Evolutionary conservation across 495 filamentous ascomycete species (phyloP), one percentile per base, ranked within the genome.

Genomic region (Aspergillus funiculosus): DNA sequence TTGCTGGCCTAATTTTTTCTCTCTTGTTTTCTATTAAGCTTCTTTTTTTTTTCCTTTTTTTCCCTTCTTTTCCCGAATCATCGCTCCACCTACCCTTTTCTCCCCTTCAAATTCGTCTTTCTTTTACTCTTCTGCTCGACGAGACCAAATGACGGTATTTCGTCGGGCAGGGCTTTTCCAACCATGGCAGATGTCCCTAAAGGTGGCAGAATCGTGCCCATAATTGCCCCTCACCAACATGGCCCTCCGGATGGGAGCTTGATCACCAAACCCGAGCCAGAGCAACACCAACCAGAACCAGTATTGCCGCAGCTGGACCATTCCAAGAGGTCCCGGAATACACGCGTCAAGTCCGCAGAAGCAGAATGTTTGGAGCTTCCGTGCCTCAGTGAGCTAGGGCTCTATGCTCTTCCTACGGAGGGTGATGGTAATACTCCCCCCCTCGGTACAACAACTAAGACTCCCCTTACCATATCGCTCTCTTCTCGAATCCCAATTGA

Each of bases 151-250:
- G 70, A 62, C 56, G 62, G 52, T 48, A 51, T 46, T 50, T 62
- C 54, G 53, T 62, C 53, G 58, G 51, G 59, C 53, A 60, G 61
- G 56, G 52, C 59, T 62, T 39, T 38, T 41, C 46, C 53, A 61
- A 72, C 43, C 46, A 73, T 73, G 70, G 60, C 70, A 48, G 55
- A 64, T 39, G 45, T 62, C 52, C 58, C 54, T 38, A 64, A 69
- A 57, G 65, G 63, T 63, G 66, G 59, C 65, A 72, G 70, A 65
- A 72, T 73, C 47, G 68, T 73, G 59, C 70, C 70, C 50, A 66
- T 73, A 64, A 57, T 73, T 52, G 47, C 53, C 46, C 56, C 62
- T 39, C 43, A 26, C 24, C 59, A 51, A 52, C 53, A 58, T 45
- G 40, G 29, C 36, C 44, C 52, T 41, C 48, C 59, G 13, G 34